Conservation (phyloP, 345 rosid species). For the Toxicodendron radicans region DNA sequence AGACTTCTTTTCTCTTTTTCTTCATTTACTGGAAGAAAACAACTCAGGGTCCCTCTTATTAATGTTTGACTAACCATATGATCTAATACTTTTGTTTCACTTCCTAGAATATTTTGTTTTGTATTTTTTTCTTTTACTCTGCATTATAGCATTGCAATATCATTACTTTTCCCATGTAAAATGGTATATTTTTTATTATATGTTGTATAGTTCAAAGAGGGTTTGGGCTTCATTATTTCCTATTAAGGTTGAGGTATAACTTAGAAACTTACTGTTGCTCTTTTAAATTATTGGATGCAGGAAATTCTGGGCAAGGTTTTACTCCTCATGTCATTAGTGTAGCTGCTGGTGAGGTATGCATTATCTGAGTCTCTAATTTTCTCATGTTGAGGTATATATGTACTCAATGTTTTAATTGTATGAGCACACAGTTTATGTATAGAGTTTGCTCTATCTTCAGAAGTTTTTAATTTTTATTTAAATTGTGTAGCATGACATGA, state of each 20-base stretch:
- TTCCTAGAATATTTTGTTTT: not conserved
- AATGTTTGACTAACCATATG: not conserved
- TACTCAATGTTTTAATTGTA: not conserved
- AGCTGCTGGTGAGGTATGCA: constrained; percentile 80
- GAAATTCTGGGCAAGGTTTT: constrained; percentile 72
- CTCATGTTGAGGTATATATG: constrained; percentile 6
- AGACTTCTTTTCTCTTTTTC: not conserved
- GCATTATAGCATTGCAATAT: not conserved
- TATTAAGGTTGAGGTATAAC: not conserved
- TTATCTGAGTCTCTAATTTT: not conserved
- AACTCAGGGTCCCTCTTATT: not conserved
- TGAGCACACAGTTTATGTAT: not conserved
- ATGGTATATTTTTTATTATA: not conserved
- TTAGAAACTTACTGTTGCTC: constrained; percentile 11
- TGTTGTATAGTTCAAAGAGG: not conserved
- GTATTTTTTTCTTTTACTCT: not conserved
- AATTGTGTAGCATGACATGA: not conserved
- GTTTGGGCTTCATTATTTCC: constrained; percentile 1
- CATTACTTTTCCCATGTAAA: not conserved
- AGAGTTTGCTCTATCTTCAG: not conserved
- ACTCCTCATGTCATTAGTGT: constrained; percentile 71
- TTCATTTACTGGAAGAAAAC: not conserved
- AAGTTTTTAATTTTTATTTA: not conserved
- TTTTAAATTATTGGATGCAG: constrained; percentile 39
- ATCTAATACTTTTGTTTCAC: not conserved